phyloP scores from a whole-genome alignment of 352 stramenopile genomes.

The Aphanomyces astaci region DNA sequence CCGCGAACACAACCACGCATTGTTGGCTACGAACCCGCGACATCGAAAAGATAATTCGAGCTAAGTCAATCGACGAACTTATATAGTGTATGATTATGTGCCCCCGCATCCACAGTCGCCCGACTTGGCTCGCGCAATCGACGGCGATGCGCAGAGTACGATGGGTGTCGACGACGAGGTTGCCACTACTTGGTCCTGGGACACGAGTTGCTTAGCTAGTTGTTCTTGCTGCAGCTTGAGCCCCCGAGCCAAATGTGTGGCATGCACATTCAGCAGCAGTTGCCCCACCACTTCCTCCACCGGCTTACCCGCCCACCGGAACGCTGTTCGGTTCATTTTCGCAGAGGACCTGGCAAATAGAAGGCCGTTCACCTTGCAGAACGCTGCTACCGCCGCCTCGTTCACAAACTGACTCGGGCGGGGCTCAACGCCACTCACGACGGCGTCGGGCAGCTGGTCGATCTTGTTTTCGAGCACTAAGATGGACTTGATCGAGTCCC shows the following conservation, averaged over 20 bases:
- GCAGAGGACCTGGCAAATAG: conserved; percentile 56
- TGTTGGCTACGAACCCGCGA: background rate
- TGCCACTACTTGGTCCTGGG: background rate
- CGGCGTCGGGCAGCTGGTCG: conserved; percentile 45
- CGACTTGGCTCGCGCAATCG: background rate
- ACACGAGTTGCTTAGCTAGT: background rate
- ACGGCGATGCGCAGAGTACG: background rate
- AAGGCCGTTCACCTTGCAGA: conserved; percentile 48
- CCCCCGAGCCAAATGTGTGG: conserved; percentile 30
- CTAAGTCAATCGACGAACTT: no score
- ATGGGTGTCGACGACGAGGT: background rate
- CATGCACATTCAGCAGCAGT: conserved; percentile 58
- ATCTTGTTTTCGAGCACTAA: conserved; percentile 89
- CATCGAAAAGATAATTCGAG: background rate
- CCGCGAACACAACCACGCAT: background rate
- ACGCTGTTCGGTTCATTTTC: conserved; percentile 49
- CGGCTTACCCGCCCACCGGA: conserved; percentile 50
- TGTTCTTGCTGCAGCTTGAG: conserved; percentile 2
- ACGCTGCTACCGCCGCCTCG: conserved; percentile 34
- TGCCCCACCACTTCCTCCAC: conserved; percentile 45
- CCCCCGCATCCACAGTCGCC: background rate
- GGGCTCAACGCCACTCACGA: background rate
- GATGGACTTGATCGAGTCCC: conserved; percentile 74
- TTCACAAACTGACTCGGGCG: conserved; percentile 42
- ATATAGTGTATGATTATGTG: background rate